phyloP scores from a whole-genome alignment of 2,329 filamentous ascomycete genomes.

The Colletotrichum karsti region DNA sequence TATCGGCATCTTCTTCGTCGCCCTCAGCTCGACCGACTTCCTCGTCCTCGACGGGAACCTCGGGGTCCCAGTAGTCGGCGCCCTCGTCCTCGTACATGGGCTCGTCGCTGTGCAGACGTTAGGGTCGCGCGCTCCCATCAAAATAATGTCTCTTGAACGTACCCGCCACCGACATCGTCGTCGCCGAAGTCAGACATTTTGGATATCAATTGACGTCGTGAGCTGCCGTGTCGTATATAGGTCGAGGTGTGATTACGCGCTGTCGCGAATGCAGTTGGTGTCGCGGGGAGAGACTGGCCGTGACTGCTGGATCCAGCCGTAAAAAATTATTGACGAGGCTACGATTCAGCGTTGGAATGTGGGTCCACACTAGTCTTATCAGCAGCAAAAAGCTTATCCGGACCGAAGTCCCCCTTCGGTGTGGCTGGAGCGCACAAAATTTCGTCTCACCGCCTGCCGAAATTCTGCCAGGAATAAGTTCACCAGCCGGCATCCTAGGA shows the following conservation, averaged over 20 bases:
- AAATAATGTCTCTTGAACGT: slow-evolving; percentile 14
- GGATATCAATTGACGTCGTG: not conserved
- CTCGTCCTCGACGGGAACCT: slow-evolving; percentile 59
- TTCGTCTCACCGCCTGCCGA: slow-evolving; percentile 20
- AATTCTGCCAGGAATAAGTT: slow-evolving; percentile 28
- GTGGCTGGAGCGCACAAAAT: slow-evolving; percentile 22
- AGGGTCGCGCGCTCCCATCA: slow-evolving; percentile 1
- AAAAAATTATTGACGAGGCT: slow-evolving; percentile 33
- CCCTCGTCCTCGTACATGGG: slow-evolving; percentile 74
- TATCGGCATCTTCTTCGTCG: slow-evolving; percentile 65
- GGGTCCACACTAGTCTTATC: slow-evolving; percentile 22
- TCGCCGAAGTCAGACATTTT: slow-evolving; percentile 80
- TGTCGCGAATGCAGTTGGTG: slow-evolving; percentile 3
- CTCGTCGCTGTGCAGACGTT: slow-evolving; percentile 63
- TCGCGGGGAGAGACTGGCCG: slow-evolving; percentile 11
- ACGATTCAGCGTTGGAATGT: slow-evolving; percentile 10
- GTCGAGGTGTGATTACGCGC: not conserved
- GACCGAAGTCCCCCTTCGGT: slow-evolving; percentile 14
- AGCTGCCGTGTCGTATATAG: not conserved
- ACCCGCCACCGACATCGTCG: slow-evolving; percentile 49
- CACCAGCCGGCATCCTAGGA: not conserved
- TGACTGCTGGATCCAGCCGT: slow-evolving; percentile 20
- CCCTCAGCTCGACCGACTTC: slow-evolving; percentile 63
- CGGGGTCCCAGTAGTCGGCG: slow-evolving; percentile 60
- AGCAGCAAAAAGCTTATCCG: slow-evolving; percentile 18